Base-by-base conservation (phyloP, 108 stramenopile genomes). In the Epipyxis sp. region DNA sequence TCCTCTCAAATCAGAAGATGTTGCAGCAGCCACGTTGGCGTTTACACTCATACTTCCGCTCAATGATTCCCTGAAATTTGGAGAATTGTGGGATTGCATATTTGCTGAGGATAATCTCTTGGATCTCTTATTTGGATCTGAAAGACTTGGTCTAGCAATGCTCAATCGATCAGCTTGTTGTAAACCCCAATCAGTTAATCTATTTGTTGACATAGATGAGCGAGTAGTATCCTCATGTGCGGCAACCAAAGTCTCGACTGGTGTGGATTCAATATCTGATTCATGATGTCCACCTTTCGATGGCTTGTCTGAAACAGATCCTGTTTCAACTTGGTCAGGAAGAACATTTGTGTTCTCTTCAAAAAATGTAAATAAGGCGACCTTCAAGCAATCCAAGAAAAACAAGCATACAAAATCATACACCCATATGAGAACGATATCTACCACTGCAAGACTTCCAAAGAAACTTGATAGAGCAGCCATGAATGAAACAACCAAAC, bases 381-480 rank as follows among this genome's bases (percentile, higher is more conserved):
- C 71, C 25, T 74, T 74, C 10, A 46, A 39, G 13, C 40, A 3
- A 37, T 74, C 71, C 46, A 74, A 43, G 25, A 74, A 29, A 32
- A 39, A 29, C 32, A 74, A 74, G 71, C n/a, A 34, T 10, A 57
- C 34, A 13, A 74, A 3, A 37, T 74, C 32, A 42, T 74, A 74
- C 6, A 25, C 6, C 71, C 71, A 74, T 10, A 74, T 74, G 46
- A 74, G 16, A 30, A 74, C 27, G 20, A 74, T 74, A 57, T 74
- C 71, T 16, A 57, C 50, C 16, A 37, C 3, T 34, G 16, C 10
- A 37, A 74, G 42, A 54, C 27, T 6, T 30, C 71, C 71, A 42
- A 74, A 74, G 34, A 10, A 35, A 39, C 27, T 34, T 34, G 50
- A 74, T 6, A 74, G 27, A 32, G 41, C 71, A 20, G 71, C 71